Conservation (phyloP, 1,284 basidiomycete genomes). For the Ganoderma meredithae region DNA sequence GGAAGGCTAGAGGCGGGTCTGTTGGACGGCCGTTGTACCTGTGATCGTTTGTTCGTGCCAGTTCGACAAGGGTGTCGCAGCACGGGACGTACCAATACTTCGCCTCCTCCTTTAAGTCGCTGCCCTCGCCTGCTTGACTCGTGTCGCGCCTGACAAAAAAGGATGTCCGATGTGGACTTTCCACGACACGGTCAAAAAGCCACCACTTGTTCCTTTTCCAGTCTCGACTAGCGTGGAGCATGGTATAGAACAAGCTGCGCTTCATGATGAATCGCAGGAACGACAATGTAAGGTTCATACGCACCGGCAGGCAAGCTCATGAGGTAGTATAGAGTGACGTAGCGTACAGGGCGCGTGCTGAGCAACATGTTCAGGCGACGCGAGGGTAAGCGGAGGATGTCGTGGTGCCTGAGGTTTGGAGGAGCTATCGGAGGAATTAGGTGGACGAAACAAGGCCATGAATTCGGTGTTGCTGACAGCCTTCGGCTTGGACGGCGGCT, state of each 20-base stretch:
- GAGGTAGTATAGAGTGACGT: conserved; percentile 71
- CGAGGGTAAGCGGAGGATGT: conserved; percentile 60
- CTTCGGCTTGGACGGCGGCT: conserved; percentile 40
- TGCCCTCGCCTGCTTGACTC: conserved; percentile 33
- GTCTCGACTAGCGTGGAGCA: conserved; percentile 49
- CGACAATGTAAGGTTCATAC: neutral
- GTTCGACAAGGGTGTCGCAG: no score
- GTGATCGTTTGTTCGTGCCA: neutral
- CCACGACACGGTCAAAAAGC: conserved; percentile 82
- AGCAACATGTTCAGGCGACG: conserved; percentile 66
- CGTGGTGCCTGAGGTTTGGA: conserved; percentile 41
- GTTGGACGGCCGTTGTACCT: conserved; percentile 84
- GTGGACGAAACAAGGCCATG: conserved; percentile 61
- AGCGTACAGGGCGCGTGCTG: conserved; percentile 81
- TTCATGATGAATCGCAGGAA: neutral
- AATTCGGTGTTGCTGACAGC: conserved; percentile 40
- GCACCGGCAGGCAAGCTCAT: conserved; percentile 67
- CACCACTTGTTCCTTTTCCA: conserved; percentile 88
- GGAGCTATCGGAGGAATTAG: conserved; percentile 48
- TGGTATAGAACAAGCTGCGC: conserved; percentile 17
- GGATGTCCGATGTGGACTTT: conserved; percentile 84
- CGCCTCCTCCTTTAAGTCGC: conserved; percentile 69
- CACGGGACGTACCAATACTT: conserved; percentile 62
- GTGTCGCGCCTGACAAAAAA: conserved; percentile 68
- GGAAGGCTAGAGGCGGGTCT: conserved; percentile 66